Base-by-base conservation (phyloP, 2,329 filamentous ascomycete species). In the Phaeosphaeria sp. region DNA sequence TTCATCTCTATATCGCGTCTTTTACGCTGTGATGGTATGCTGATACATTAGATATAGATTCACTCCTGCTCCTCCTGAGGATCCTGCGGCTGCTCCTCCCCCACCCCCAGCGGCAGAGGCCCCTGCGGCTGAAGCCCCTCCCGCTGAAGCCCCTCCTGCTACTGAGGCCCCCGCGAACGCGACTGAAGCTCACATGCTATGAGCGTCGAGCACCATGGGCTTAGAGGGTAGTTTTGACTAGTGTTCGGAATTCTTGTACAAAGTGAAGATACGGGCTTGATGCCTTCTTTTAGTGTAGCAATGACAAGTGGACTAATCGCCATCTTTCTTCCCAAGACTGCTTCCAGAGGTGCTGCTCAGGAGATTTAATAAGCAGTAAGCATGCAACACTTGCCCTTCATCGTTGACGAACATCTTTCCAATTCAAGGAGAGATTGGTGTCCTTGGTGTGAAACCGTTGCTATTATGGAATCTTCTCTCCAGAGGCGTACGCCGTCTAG, bases 51-150 rank as follows among this genome's bases (percentile, higher is more conserved):
- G 36, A 7, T 21, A 7, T 44, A 66, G 65, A 2, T 73, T 72
- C 33, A 54, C 61, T 1, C 68, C 70, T 20, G 68, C 65, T 6
- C 63, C 68, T 15, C 60, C 67, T 6, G 54, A 71, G 47, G 61
- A 60, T 21, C 56, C 54, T 5, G 65, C 57, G 50, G 65, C 58
- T 18, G 60, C 58, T 2, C 56, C 65, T 22, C 59, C 63, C 0
- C n/a, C 59, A 36, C 44, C 61, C n/a, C 55, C 66, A 30, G 25
- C 58, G 0, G 53, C 50, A 17, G 56, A 22, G 13, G 43, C 43
- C 2, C 43, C 43, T 21, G 18, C 54, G 1, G 59, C 54, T 46
- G 48, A 55, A 13, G 49, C 51, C 9, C 36, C 57, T 6, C 46
- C 50, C 2, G 59, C 62, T 3, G 59, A 56, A 30, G 46, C 59